Evolutionary conservation across 2,329 filamentous ascomycete genomes (phyloP).

Genomic region (Magnaporthiopsis poae): DNA sequence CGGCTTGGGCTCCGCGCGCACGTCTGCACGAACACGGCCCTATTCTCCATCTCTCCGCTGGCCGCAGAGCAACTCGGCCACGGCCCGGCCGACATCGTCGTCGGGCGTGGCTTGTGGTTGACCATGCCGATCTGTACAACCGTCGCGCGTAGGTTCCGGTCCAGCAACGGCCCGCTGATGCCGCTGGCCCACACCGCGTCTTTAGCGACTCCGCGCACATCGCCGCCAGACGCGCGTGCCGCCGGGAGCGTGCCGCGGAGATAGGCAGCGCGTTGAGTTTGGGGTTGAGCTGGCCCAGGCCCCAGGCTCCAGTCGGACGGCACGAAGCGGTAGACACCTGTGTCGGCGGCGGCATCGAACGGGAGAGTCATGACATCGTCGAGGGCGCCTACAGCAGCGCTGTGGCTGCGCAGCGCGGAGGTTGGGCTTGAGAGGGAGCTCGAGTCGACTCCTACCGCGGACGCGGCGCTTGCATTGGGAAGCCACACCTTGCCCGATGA

Average conservation of each 20-base stretch:
- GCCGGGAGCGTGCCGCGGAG: constrained; percentile 4
- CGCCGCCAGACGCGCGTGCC: constrained; percentile 10
- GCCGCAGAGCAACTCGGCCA: constrained; percentile 17
- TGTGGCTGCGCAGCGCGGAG: constrained; percentile 29
- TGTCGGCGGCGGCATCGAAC: constrained; percentile 15
- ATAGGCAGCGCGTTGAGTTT: constrained; percentile 10
- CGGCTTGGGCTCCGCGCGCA: constrained; percentile 17
- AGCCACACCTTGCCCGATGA: constrained; percentile 12
- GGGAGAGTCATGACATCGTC: constrained; percentile 9
- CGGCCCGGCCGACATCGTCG: constrained; percentile 16
- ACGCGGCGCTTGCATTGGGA: constrained; percentile 18
- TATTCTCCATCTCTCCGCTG: constrained; percentile 18
- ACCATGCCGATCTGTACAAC: constrained; percentile 17
- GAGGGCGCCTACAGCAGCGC: no score
- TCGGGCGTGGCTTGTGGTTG: constrained; percentile 13
- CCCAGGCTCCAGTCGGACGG: constrained; percentile 15
- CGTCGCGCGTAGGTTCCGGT: constrained; percentile 17
- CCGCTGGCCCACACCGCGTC: constrained; percentile 17
- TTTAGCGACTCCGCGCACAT: constrained; percentile 10
- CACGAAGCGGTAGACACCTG: constrained; percentile 15
- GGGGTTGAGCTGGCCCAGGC: constrained; percentile 11
- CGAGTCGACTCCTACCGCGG: constrained; percentile 34
- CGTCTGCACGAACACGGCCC: constrained; percentile 16
- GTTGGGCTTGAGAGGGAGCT: constrained; percentile 27
- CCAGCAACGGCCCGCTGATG: constrained; percentile 19